Evolutionary conservation across 2,329 filamentous ascomycete genomes (phyloP).

Genomic region (Curvularia sp.): DNA sequence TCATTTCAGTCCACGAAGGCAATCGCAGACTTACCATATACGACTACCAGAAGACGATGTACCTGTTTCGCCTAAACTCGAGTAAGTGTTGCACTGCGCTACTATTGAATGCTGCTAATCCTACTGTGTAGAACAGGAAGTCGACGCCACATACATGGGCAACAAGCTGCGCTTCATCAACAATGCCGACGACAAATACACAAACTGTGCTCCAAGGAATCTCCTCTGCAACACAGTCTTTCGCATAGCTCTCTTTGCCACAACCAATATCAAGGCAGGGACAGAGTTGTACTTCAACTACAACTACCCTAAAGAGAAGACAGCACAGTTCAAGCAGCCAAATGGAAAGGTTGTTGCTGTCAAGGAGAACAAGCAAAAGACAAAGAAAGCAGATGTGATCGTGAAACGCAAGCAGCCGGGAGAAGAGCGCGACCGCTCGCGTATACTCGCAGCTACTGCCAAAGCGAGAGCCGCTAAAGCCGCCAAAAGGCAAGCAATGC

Average conservation of each 20-base stretch:
- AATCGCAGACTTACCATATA: conserved; percentile 73
- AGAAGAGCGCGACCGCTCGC: conserved; percentile 9
- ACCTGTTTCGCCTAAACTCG: conserved; percentile 62
- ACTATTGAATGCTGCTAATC: conserved; percentile 14
- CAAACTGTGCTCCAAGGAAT: conserved; percentile 71
- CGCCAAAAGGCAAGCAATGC: conserved; percentile 17
- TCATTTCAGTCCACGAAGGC: conserved; percentile 73
- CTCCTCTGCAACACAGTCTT: conserved; percentile 75
- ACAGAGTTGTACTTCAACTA: conserved; percentile 87
- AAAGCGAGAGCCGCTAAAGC: conserved; percentile 27
- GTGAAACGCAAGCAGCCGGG: conserved; percentile 1
- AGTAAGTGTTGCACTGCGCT: conserved; percentile 33
- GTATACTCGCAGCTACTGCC: conserved; percentile 6
- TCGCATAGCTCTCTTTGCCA: conserved; percentile 76
- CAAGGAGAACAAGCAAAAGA: conserved; percentile 17
- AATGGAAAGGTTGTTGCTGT: conserved; percentile 22
- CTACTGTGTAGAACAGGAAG: conserved; percentile 51
- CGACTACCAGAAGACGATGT: conserved; percentile 68
- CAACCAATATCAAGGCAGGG: conserved; percentile 70
- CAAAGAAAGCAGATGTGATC: conserved; percentile 12
- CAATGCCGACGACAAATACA: conserved; percentile 65
- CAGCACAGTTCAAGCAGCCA: conserved; percentile 33
- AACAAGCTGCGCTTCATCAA: conserved; percentile 87
- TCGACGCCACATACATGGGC: conserved; percentile 78
- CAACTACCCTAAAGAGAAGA: conserved; percentile 52